Evolutionary conservation across 345 rosid genomes (phyloP), one percentile per base, ranked within the genome.

Genomic region (Passiflora organensis): DNA sequence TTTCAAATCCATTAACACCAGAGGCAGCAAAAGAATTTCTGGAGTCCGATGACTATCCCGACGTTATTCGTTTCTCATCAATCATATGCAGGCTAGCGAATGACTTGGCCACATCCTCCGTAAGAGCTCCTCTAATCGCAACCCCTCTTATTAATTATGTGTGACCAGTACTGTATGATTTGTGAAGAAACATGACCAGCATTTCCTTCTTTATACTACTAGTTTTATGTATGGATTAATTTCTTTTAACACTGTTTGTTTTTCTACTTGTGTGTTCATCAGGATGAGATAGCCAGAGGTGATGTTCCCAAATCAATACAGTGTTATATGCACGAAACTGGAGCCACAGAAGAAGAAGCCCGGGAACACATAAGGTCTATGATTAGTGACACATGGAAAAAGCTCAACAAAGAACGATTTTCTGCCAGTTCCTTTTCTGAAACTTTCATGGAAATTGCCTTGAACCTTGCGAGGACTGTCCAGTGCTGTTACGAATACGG

Each of bases 241-340:
- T 3, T 2, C 34, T 2, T 28, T 28, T 2, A 8, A 28, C 34
- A 8, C 3, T 28, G 34, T 28, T 28, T 28, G 5, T 28, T 3
- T 8, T 28, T 2, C 34, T 28, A 28, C 3, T 28, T 28, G 34
- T n/a, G n/a, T 32, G 1, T 20, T 6, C 19, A 8, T 4, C 15
- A 60, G 75, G 47, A 32, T 36, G 70, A 71, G 28, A 6, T 64
- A 55, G 46, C 55, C 24, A 70, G 63, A 34, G 70, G 75, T 5
- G 75, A 70, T 56, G 22, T 24, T 48, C 37, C 60, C 0, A 68
- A 68, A 46, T 61, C 66, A 32, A 38, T 64, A 3, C 50, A 49
- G 17, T 64, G 74, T 32, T 63, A 56, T 38, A 69, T 69, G 73
- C 51, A 48, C 17, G 73, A 69, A 21, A 63, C 49, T 5, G 63